Base-by-base conservation (phyloP, 306 rosid genomes). In the Medicago lupulina region DNA sequence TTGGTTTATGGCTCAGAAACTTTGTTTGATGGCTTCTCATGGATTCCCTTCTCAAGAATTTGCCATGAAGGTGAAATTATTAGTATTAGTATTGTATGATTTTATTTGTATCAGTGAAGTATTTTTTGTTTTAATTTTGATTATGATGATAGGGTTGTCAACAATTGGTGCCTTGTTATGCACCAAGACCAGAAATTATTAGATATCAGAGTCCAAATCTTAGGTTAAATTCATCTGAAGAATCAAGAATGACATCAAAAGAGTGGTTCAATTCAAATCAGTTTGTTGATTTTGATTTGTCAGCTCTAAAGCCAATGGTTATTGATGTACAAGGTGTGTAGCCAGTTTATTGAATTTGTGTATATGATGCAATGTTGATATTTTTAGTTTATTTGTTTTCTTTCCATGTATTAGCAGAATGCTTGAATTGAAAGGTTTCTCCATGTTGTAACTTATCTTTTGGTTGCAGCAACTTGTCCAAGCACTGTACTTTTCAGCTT, bases 21-120 rank as follows among this genome's bases (percentile, higher is more conserved):
- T 86, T 43, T 84, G 89, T 70, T 69, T 86, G 76, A 90, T 87
- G 93, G 86, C 97, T 85, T 86, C 97, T 73, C 84, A 84, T 79
- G 88, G 91, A 25, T 89, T 81, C 80, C 85, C 89, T 80, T 76
- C 90, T 58, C 92, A 80, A 79, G 92, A 90, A 6, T 83, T 73
- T 34, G 46, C 43, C 53, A 62, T 81, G 67, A 87, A 92, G 96
- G 97, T 95, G 74, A 69, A 46, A 34, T 4, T 28, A 19, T 28
- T 28, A 28, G 31, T 28, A 3, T 68, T n/a, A 58, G n/a, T n/a
- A n/a, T n/a, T 68, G 73, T 72, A 1, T 72, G 16, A 41, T 43
- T 53, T 60, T 12, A 17, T 8, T 7, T 4, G 5, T 34, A 34
- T 44, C 2, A 34, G 4, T 34, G 3, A 34, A 34, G 14, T 62